Evolutionary conservation across 176 grass and related monocot genomes (phyloP).

Genomic region (Oryza rufipogon): DNA sequence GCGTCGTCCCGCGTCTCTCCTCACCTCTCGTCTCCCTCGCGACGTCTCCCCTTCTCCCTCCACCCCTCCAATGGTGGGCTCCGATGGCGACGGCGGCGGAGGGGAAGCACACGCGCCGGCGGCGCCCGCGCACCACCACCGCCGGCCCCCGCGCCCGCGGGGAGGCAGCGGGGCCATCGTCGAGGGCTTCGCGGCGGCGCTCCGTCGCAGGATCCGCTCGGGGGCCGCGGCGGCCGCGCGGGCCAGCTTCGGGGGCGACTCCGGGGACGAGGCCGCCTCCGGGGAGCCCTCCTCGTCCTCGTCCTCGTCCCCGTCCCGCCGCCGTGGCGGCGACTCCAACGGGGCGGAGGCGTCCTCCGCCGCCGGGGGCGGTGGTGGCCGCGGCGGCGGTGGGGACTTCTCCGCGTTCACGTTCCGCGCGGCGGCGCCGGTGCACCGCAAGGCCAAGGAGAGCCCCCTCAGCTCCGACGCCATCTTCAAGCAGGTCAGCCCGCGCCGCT

Average conservation of each 20-base stretch:
- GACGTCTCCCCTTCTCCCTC: neutral
- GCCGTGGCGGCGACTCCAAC: neutral
- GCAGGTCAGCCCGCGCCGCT: conserved; percentile 51
- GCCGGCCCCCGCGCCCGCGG: conserved; percentile 47
- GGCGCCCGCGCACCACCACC: conserved; percentile 18
- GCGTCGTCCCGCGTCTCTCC: too few relatives aligned
- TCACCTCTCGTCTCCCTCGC: neutral
- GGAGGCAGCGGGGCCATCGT: neutral
- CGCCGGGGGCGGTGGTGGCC: neutral
- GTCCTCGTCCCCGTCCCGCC: conserved; percentile 20
- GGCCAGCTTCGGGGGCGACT: conserved; percentile 57
- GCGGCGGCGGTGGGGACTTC: conserved; percentile 28
- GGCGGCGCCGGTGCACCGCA: conserved; percentile 68
- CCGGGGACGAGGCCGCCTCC: conserved; percentile 52
- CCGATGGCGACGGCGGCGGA: neutral
- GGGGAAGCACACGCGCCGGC: conserved; percentile 6
- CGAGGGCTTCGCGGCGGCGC: conserved; percentile 41
- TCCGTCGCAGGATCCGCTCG: conserved; percentile 47
- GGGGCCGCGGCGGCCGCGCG: conserved; percentile 51
- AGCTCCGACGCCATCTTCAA: conserved; percentile 92
- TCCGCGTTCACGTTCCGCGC: conserved; percentile 62
- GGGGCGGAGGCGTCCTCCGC: conserved; percentile 11
- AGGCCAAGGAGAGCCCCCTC: conserved; percentile 73
- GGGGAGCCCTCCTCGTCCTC: conserved; percentile 38
- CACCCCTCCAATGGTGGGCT: conserved; percentile 39